phyloP scores from a whole-genome alignment of 805 yeast genomes.

The Hanseniaspora clermontiae region DNA sequence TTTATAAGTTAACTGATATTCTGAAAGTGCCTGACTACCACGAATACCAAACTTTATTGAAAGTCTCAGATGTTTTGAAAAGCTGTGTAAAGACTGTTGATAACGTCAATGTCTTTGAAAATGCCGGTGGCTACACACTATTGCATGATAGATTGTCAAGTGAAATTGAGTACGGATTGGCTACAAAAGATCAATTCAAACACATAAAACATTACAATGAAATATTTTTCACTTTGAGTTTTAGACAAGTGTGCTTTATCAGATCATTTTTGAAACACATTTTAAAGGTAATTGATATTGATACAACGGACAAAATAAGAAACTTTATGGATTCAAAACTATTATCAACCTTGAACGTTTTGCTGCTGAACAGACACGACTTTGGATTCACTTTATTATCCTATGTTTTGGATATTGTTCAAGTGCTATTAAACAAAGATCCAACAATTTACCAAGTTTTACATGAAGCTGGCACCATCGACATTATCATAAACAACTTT shows the following conservation, averaged over 20 bases:
- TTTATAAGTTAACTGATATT: constrained; percentile 52
- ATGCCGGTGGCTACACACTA: constrained; percentile 49
- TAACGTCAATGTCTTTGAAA: constrained; percentile 49
- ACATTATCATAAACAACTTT: constrained; percentile 48
- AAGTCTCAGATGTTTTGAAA: constrained; percentile 49
- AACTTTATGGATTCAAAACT: constrained; percentile 76
- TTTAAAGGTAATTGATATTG: constrained; percentile 50
- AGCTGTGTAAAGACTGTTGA: constrained; percentile 35
- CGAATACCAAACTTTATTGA: constrained; percentile 45
- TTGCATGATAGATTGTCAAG: constrained; percentile 48
- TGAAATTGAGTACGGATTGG: constrained; percentile 54
- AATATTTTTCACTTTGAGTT: constrained; percentile 41
- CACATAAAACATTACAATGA: constrained; percentile 38
- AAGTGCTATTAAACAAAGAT: constrained; percentile 70
- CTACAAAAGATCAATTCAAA: constrained; percentile 45
- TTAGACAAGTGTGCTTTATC: constrained; percentile 48
- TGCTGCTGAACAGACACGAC: constrained; percentile 41
- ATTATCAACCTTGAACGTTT: constrained; percentile 44
- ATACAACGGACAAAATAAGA: constrained; percentile 72
- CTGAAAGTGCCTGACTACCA: constrained; percentile 40
- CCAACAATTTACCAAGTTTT: constrained; percentile 78
- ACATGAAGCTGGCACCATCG: constrained; percentile 64
- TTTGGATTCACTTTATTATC: constrained; percentile 61
- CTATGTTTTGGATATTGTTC: constrained; percentile 48
- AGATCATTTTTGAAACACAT: constrained; percentile 52